Conservation (phyloP, 2,329 filamentous ascomycete genomes). For the Ophiostoma sp. region DNA sequence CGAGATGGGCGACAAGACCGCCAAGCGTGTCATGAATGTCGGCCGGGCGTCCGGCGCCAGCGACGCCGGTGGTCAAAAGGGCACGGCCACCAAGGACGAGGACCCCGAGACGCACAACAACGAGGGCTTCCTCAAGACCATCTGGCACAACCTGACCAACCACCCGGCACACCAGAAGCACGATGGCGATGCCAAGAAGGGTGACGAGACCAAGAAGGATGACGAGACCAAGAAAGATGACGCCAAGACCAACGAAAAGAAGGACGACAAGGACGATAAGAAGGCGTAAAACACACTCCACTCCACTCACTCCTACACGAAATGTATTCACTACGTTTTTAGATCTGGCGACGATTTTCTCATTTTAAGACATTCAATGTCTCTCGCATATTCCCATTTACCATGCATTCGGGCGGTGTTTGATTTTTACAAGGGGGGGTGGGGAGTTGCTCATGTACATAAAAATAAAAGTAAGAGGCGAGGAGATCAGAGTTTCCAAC, state of each 20-base stretch:
- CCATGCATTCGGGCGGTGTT: constrained; percentile 22
- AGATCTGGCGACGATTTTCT: background rate
- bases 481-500: background rate
- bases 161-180: constrained; percentile 58
- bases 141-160: constrained; percentile 91
- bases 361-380: background rate
- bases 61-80: constrained; percentile 8
- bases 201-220: constrained; percentile 22
- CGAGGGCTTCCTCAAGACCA: constrained; percentile 87
- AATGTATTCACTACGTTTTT: background rate
- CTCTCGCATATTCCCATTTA: constrained; percentile 6
- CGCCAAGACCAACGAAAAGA: constrained; percentile 23
- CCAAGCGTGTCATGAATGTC: constrained; percentile 90
- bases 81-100: background rate
- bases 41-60: constrained; percentile 41
- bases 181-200: constrained; percentile 24
- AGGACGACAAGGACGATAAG: background rate
- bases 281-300: background rate
- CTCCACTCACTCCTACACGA: constrained; percentile 14
- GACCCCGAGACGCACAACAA: constrained; percentile 62
- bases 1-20: constrained; percentile 90
- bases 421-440: background rate
- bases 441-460: background rate
- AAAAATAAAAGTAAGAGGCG: background rate
- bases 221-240: constrained; percentile 27